These are phyloP conservation scores for Penicillium sp. DNA, from an alignment of 2,329 filamentous ascomycete genomes.

Conservation along the genomic window DNA sequence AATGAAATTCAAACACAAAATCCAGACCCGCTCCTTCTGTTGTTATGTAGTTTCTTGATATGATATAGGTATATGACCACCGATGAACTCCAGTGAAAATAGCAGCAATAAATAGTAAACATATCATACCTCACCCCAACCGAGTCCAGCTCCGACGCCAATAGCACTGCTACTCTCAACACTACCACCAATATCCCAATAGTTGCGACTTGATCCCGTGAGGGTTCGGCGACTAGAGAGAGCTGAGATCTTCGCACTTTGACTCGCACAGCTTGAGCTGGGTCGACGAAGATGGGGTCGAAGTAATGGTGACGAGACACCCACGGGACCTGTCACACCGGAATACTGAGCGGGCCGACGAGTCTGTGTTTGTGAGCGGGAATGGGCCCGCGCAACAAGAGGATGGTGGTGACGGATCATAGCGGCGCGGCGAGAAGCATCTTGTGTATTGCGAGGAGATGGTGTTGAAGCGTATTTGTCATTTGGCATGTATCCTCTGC, in stretches of 20 bases:
- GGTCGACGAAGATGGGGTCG: conserved; percentile 49
- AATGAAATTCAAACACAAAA: background rate
- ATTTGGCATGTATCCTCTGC: conserved; percentile 40
- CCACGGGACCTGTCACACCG: conserved; percentile 24
- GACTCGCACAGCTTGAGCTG: conserved; percentile 76
- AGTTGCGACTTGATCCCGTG: conserved; percentile 72
- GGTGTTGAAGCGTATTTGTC: conserved; percentile 35
- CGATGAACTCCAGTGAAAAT: background rate
- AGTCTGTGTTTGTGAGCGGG: conserved; percentile 49
- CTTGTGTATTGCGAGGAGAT: conserved; percentile 51
- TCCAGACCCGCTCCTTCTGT: background rate
- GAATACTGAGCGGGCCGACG: conserved; percentile 52
- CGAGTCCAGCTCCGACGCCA: conserved; percentile 68
- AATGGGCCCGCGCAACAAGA: conserved; percentile 63
- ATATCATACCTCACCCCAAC: conserved; percentile 71
- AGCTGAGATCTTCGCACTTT: conserved; percentile 75
- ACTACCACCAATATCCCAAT: conserved; percentile 87
- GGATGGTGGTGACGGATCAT: conserved; percentile 88
- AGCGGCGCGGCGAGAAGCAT: conserved; percentile 73
- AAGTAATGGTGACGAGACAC: conserved; percentile 34
- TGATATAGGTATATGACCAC: background rate
- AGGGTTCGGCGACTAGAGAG: conserved; percentile 61
- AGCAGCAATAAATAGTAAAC: background rate
- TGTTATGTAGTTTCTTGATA: background rate
- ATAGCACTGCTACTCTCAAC: conserved; percentile 73